phyloP scores from a whole-genome alignment of 2,329 filamentous ascomycete species.

The Cercospora sojina region DNA sequence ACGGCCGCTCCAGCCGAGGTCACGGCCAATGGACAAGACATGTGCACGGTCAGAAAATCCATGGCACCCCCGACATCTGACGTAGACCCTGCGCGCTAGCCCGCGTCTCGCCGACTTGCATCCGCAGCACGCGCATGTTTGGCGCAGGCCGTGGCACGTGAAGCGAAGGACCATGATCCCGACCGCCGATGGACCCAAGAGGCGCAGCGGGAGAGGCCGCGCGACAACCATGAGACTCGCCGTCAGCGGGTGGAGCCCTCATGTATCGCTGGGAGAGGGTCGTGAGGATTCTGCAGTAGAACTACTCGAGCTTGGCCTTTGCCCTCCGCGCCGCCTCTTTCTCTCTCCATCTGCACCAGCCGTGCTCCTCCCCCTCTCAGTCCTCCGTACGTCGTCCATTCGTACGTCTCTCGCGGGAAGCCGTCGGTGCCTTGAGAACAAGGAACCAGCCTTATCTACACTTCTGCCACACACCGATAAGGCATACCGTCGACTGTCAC shows the following conservation, averaged over 20 bases:
- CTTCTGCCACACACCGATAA: background rate
- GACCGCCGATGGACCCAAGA: background rate
- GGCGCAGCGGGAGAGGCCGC: background rate
- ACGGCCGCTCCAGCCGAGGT: background rate
- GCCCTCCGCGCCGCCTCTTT: background rate
- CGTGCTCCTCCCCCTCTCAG: background rate
- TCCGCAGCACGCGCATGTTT: constrained; percentile 5
- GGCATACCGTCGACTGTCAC: background rate
- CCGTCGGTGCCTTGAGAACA: background rate
- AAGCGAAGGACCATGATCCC: constrained; percentile 14
- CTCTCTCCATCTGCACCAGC: background rate
- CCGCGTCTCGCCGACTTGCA: constrained; percentile 8
- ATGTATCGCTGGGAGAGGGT: constrained; percentile 2
- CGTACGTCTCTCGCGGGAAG: background rate
- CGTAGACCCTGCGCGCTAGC: background rate
- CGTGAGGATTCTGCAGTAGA: constrained; percentile 13
- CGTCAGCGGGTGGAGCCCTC: constrained; percentile 8
- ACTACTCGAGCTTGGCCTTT: constrained; percentile 1
- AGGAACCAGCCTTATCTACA: background rate
- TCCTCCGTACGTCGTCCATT: background rate
- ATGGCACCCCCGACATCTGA: constrained; percentile 10
- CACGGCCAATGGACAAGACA: background rate
- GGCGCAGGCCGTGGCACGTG: background rate
- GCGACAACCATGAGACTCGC: constrained; percentile 3
- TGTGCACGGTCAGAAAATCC: background rate